Evolutionary conservation across 2,329 filamentous ascomycete species (phyloP), one percentile per base, ranked within the genome.

Genomic region (Nakataea oryzae): DNA sequence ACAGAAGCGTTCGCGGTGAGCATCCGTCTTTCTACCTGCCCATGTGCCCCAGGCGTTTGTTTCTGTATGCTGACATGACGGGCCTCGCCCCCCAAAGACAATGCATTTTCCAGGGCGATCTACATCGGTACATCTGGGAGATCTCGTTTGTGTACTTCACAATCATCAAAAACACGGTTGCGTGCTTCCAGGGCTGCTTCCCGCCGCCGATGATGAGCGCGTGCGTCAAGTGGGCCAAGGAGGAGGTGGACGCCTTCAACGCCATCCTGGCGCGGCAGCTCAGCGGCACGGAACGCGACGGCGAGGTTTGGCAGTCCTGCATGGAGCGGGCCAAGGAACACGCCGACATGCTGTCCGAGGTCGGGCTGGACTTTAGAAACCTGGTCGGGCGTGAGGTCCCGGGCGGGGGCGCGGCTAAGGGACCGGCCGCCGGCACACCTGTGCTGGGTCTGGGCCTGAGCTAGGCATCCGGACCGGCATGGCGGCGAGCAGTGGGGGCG

Each of bases 141-240:
- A 81, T 97, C 58, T 95, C 93, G 2, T 97, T 92, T 74, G 92
- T 96, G 63, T 97, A 96, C 74, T 99, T 99, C 75, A 92, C 87
- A 61, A 83, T 96, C 66, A 93, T 99, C 71, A 87, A 91, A 68
- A 97, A 97, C 75, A 97, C 95, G 0, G 89, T 97, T 64, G 84
- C 85, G 70, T 93, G 90, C 70, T 97, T 95, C 74, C 91, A 96
- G 71, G 78, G 80, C 61, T 96, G 91, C 72, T 97, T 97, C 72
- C 88, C 92, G 13, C 83, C 90, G 29, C 81, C 86, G 17, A 91
- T 95, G 79, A 96, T 95, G 83, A 96, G 91, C 69, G 92, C 93
- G 0, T 96, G 92, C 69, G 93, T 99, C 69, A 96, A 93, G 71
- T 99, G 95, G 95, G 93, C 92, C n/a, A 97, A 97, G 74, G 89